A percentile compares a stretch with the other conserved stretches of the same genome.
These are phyloP conservation scores for Teratosphaeria epicoccoides DNA, from an alignment of 2,329 filamentous ascomycete genomes.

Conservation along the genomic window DNA sequence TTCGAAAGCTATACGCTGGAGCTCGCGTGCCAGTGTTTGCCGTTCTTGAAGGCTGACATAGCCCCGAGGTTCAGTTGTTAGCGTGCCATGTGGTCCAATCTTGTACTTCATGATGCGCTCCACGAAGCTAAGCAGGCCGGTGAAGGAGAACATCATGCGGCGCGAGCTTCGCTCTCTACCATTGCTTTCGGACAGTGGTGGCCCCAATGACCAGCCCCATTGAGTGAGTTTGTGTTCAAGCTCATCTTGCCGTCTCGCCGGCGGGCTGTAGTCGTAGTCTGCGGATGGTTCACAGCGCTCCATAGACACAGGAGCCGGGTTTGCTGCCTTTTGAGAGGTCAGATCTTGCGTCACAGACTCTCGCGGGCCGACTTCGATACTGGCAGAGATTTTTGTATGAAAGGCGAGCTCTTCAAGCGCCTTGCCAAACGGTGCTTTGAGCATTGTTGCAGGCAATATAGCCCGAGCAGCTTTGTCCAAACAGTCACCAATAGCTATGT, in stretches of 20 bases:
- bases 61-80: slow-evolving; percentile 16
- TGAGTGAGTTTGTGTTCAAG: slow-evolving; percentile 35
- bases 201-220: slow-evolving; percentile 58
- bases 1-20: slow-evolving; percentile 76
- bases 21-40: slow-evolving; percentile 56
- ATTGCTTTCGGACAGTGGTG: slow-evolving; percentile 53
- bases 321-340: not conserved
- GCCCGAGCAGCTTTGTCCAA: slow-evolving; percentile 77
- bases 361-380: not conserved
- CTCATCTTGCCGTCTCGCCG: slow-evolving; percentile 48
- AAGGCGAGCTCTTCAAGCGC: slow-evolving; percentile 74
- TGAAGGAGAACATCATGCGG: slow-evolving; percentile 61
- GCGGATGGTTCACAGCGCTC: slow-evolving; percentile 26
- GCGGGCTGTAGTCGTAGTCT: slow-evolving; percentile 49
- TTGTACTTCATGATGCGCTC: slow-evolving; percentile 41
- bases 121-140: slow-evolving; percentile 57
- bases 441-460: slow-evolving; percentile 54
- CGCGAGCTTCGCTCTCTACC: slow-evolving; percentile 24
- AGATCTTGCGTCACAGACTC: not conserved
- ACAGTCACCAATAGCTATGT: slow-evolving; percentile 81
- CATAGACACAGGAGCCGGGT: not conserved
- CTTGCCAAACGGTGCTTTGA: slow-evolving; percentile 63
- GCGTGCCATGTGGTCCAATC: slow-evolving; percentile 12
- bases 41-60: slow-evolving; percentile 45
- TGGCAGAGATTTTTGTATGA: slow-evolving; percentile 15